phyloP scores from a whole-genome alignment of 352 stramenopile genomes.

The Chrysophaeum taylorii region DNA sequence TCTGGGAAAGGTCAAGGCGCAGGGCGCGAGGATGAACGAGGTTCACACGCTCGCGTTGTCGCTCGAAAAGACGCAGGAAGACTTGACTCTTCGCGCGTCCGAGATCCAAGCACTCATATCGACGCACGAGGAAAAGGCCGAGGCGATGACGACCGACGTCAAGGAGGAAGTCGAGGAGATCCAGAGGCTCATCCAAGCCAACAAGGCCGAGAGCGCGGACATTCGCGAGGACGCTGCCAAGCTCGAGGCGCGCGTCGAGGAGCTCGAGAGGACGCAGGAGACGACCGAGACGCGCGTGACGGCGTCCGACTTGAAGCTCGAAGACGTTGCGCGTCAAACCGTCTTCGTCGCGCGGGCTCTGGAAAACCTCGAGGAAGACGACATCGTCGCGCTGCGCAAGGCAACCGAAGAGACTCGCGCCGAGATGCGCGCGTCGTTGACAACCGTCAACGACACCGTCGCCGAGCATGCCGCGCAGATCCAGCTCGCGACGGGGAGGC shows the following conservation, averaged over 20 bases:
- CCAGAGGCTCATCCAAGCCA: background rate
- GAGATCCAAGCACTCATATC: background rate
- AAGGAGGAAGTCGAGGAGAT: background rate
- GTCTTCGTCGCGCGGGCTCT: too few relatives aligned
- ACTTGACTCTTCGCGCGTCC: background rate
- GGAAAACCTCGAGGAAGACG: too few relatives aligned
- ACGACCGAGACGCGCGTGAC: too few relatives aligned
- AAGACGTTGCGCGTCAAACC: too few relatives aligned
- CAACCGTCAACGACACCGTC: background rate
- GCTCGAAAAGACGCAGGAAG: background rate
- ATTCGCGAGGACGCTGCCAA: background rate
- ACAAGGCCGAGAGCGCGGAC: background rate
- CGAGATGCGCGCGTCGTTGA: too few relatives aligned
- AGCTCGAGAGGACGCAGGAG: too few relatives aligned
- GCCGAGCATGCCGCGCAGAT: background rate
- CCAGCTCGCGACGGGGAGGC: background rate
- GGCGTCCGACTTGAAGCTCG: background rate
- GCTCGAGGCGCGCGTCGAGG: background rate
- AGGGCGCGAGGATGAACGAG: background rate
- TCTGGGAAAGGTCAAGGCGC: background rate
- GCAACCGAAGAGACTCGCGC: too few relatives aligned
- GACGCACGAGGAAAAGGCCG: background rate
- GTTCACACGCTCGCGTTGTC: background rate
- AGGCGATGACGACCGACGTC: background rate
- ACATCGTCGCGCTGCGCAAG: too few relatives aligned